Evolutionary conservation across 2,329 filamentous ascomycete genomes (phyloP).

Genomic region (Penicillium sp.): DNA sequence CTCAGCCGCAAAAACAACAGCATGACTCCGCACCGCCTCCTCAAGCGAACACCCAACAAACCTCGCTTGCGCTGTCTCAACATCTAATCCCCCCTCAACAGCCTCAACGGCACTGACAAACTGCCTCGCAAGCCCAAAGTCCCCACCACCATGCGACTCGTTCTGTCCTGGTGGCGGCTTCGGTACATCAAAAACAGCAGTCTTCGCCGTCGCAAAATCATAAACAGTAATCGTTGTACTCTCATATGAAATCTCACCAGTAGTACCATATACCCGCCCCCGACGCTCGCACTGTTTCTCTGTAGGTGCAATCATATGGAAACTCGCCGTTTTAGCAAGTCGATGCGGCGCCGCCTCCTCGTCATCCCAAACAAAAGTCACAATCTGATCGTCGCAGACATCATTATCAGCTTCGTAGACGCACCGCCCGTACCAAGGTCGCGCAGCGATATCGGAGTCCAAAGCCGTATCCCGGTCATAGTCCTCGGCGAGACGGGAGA

Average conservation of each 20-base stretch:
- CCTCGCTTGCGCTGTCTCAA: conserved; percentile 68
- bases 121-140: conserved; percentile 73
- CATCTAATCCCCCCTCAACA: conserved; percentile 68
- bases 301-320: conserved; percentile 94
- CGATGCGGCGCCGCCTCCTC: conserved; percentile 49
- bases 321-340: conserved; percentile 77
- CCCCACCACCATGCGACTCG: conserved; percentile 69
- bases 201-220: conserved; percentile 61
- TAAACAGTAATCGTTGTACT: conserved; percentile 72
- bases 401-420: conserved; percentile 92
- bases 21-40: conserved; percentile 85
- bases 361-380: conserved; percentile 85
- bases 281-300: conserved; percentile 82
- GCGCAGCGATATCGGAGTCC: conserved; percentile 51
- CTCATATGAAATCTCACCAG: conserved; percentile 84
- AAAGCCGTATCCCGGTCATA: conserved; percentile 53
- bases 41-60: conserved; percentile 80
- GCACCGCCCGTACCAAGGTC: conserved; percentile 84
- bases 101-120: conserved; percentile 79
- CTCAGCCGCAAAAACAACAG: conserved; percentile 90
- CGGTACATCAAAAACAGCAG: conserved; percentile 58
- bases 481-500: conserved; percentile 52
- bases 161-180: conserved; percentile 57
- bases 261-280: conserved; percentile 79
- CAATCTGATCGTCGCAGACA: conserved; percentile 88